Evolutionary conservation across 768 basidiomycete genomes (phyloP).

Genomic region (Mycena crocata): DNA sequence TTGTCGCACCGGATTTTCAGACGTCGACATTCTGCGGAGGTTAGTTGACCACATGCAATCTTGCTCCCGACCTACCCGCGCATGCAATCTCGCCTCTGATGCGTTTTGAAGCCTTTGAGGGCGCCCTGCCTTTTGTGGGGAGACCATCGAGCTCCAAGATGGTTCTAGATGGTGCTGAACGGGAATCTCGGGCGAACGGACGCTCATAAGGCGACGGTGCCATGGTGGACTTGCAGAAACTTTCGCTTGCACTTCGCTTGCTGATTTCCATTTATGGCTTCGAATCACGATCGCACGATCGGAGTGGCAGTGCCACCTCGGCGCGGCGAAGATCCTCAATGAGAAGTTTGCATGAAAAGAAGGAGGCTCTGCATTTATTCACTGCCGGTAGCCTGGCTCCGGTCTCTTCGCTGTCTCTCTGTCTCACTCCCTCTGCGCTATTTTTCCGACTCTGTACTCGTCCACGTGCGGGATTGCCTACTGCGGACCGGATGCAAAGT

Average conservation of each 20-base stretch:
- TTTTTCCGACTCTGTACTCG: no score
- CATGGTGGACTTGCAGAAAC: conserved; percentile 8
- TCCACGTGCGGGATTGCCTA: no score
- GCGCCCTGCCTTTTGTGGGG: conserved; percentile 20
- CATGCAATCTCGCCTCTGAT: conserved; percentile 45
- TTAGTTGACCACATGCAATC: no score
- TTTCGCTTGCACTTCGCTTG: not conserved
- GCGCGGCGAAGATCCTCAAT: no score
- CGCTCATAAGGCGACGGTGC: conserved; percentile 24
- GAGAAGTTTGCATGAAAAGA: no score
- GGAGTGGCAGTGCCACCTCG: not conserved
- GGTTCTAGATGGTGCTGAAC: not conserved
- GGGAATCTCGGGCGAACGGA: conserved; percentile 17
- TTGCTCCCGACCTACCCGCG: no score
- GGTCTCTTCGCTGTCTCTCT: no score
- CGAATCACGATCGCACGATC: conserved; percentile 3
- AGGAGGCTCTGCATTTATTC: no score
- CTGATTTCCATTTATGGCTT: not conserved
- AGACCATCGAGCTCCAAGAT: conserved; percentile 21
- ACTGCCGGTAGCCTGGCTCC: no score
- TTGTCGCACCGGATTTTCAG: conserved; percentile 49
- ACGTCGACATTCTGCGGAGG: conserved; percentile 56
- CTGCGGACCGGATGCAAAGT: no score
- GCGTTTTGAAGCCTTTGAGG: conserved; percentile 53
- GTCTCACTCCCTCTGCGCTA: no score